Evolutionary conservation across 106 monocot species (phyloP).

Genomic region (Platanthera zijinensis): DNA sequence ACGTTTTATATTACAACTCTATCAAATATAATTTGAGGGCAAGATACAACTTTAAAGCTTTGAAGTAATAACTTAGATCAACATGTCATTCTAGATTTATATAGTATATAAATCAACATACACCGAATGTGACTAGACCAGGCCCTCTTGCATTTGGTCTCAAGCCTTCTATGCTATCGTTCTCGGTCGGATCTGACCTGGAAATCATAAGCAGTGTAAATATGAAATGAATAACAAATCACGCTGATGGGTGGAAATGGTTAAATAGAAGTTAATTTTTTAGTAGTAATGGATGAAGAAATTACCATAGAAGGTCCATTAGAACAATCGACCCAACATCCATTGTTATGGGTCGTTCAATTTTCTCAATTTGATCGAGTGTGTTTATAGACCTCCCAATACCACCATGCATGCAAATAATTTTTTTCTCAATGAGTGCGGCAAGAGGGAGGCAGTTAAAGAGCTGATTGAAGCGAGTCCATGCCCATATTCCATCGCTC

Average conservation of each 20-base stretch:
- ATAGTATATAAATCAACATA: conserved; percentile 14
- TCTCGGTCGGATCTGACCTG: conserved; percentile 99
- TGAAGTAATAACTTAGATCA: background rate
- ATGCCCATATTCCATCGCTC: conserved; percentile 98
- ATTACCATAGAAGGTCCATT: conserved; percentile 96
- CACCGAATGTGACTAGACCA: conserved; percentile 98
- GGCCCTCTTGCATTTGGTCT: conserved; percentile 99
- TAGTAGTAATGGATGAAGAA: background rate
- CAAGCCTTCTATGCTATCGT: conserved; percentile 92
- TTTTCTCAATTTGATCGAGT: conserved; percentile 93
- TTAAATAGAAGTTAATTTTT: background rate
- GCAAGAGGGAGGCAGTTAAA: conserved; percentile 91
- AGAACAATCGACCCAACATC: conserved; percentile 91
- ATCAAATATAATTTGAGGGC: too few relatives aligned
- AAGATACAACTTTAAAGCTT: too few relatives aligned
- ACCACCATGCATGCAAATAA: conserved; percentile 99
- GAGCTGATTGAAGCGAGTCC: conserved; percentile 93
- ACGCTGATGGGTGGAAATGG: background rate
- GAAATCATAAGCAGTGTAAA: conserved; percentile 14
- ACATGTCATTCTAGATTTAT: background rate
- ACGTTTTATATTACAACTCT: too few relatives aligned
- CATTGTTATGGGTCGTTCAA: conserved; percentile 98
- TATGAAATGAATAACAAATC: conserved; percentile 6
- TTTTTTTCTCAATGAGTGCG: conserved; percentile 95
- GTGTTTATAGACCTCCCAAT: conserved; percentile 94